A percentile compares a stretch with the other conserved stretches of the same genome.
Evolutionary conservation across 1,284 basidiomycete genomes (phyloP).

Genomic region (Ceratorhiza oryzae-sativae): DNA sequence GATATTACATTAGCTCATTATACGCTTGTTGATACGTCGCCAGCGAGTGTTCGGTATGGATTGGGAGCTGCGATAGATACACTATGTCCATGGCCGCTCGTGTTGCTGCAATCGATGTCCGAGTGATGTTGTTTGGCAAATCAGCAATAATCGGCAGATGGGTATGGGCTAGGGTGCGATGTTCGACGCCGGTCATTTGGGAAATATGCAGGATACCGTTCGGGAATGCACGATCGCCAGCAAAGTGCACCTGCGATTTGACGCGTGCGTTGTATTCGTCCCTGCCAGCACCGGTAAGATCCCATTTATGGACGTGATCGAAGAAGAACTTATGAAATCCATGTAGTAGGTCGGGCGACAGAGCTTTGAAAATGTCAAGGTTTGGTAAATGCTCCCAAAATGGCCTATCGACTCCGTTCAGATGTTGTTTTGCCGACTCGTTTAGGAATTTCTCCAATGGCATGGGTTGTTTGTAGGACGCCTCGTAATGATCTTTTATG

Average conservation of each 20-base stretch:
- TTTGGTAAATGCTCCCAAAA: too few species aligned
- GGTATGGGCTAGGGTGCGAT: not conserved
- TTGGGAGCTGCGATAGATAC: slow-evolving; percentile 4
- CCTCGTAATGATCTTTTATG: too few species aligned
- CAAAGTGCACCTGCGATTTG: not conserved
- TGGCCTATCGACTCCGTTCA: too few species aligned
- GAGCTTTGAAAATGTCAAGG: too few species aligned
- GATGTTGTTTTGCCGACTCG: too few species aligned
- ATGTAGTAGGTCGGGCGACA: too few species aligned
- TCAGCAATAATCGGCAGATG: slow-evolving; percentile 2
- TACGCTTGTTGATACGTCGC: not conserved
- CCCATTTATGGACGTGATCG: too few species aligned
- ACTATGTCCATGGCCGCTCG: slow-evolving; percentile 6
- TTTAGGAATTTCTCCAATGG: too few species aligned
- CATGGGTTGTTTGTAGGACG: too few species aligned
- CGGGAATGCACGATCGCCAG: not conserved
- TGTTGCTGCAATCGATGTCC: not conserved
- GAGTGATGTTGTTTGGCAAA: slow-evolving; percentile 1
- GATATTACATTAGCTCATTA: not conserved
- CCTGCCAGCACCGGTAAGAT: too few species aligned
- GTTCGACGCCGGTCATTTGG: slow-evolving; percentile 12
- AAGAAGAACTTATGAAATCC: too few species aligned
- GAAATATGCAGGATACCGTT: slow-evolving; percentile 3
- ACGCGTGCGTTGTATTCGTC: slow-evolving; percentile 1
- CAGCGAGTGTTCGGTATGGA: not conserved